Percentiles rank a stretch among this genome's conserved stretches.
These are phyloP conservation scores for Arachnomyces sp. DNA, from an alignment of 2,329 filamentous ascomycete species.

Conservation along the genomic window DNA sequence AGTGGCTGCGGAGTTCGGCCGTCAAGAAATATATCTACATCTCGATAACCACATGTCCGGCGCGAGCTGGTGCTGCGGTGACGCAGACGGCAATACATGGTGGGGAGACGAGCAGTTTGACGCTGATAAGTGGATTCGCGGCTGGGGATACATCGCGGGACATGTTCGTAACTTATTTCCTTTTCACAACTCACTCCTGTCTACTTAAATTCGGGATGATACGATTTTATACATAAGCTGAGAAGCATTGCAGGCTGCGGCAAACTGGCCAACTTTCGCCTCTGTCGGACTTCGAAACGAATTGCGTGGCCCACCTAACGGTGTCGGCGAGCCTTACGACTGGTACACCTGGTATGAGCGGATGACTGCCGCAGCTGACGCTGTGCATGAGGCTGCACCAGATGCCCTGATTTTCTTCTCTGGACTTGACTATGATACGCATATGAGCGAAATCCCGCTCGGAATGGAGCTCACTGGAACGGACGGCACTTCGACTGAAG, in stretches of 20 bases:
- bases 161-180: conserved; percentile 37
- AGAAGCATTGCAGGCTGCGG: conserved; percentile 3
- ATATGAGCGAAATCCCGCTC: background rate
- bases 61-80: conserved; percentile 49
- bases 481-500: background rate
- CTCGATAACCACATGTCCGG: conserved; percentile 53
- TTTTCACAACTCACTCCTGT: background rate
- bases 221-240: background rate
- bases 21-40: conserved; percentile 48
- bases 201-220: too few relatives aligned
- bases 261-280: conserved; percentile 20
- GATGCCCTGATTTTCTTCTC: conserved; percentile 42
- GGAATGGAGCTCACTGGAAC: background rate
- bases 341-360: conserved; percentile 41
- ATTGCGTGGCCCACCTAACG: conserved; percentile 22
- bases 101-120: conserved; percentile 53
- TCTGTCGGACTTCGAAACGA: conserved; percentile 34
- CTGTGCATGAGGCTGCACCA: conserved; percentile 36
- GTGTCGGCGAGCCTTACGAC: conserved; percentile 27
- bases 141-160: conserved; percentile 51
- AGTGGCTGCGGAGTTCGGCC: conserved; percentile 48
- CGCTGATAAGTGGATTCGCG: conserved; percentile 52
- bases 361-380: conserved; percentile 32
- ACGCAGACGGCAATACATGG: too few relatives aligned
- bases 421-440: conserved; percentile 39